These are phyloP conservation scores for Neofusicoccum parvum DNA, from an alignment of 2,329 filamentous ascomycete genomes.

Conservation along the genomic window DNA sequence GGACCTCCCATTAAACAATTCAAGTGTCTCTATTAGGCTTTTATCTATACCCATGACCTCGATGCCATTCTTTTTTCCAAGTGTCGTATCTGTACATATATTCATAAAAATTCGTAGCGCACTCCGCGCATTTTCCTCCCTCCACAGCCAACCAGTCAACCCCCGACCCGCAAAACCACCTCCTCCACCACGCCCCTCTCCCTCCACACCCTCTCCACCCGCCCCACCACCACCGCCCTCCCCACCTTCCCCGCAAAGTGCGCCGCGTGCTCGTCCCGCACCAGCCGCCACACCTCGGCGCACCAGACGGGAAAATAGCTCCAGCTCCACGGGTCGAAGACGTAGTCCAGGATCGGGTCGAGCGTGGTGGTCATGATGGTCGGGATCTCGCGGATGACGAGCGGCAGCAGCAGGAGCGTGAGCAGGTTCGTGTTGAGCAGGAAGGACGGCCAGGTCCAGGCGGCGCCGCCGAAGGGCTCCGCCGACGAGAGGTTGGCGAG, in stretches of 20 bases:
- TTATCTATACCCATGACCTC: no score
- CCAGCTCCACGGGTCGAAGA: constrained; percentile 17
- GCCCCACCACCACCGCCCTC: neutral
- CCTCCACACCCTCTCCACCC: neutral
- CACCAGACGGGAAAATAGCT: constrained; percentile 16
- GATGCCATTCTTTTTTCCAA: no score
- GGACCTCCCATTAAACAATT: no score
- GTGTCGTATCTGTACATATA: no score
- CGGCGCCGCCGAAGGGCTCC: neutral
- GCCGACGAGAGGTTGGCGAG: neutral
- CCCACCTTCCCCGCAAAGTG: neutral
- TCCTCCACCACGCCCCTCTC: constrained; percentile 4
- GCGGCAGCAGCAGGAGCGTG: neutral
- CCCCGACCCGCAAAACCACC: neutral
- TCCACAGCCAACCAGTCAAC: neutral
- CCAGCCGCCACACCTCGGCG: constrained; percentile 18
- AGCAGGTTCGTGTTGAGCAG: constrained; percentile 11
- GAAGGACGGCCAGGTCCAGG: neutral
- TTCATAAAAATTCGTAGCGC: no score
- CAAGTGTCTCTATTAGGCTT: no score
- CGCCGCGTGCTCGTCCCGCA: neutral
- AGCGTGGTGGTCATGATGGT: constrained; percentile 14
- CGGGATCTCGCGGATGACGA: constrained; percentile 18
- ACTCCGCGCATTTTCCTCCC: no score
- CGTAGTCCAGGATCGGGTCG: constrained; percentile 15